Evolutionary conservation across 1,139 yeast species (phyloP), one percentile per base, ranked within the genome.

Genomic region (Kurtzmaniella quercitrusa): DNA sequence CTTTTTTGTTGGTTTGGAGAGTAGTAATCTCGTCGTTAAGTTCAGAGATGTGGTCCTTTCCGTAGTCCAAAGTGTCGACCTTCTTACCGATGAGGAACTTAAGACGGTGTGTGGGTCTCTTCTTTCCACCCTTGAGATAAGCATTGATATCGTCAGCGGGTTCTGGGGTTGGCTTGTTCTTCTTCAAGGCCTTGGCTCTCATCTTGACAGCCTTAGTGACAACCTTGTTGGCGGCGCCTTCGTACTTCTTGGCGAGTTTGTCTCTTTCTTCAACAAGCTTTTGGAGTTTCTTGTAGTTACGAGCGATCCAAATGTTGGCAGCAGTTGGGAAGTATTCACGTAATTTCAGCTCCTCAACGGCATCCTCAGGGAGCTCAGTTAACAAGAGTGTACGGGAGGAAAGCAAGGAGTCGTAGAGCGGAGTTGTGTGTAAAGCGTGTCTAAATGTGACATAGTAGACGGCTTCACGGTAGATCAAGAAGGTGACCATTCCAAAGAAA

Each of bases 1-100:
- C 62, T 37, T 75, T 74, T 44, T 68, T 68, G 27, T 36, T 21
- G 10, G 23, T 12, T 19, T 36, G 38, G 8, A 36, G 24, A 19
- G 9, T 27, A 19, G 16, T 5, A 50, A 93, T 82, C 51, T 85
- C 82, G 18, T 66, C 66, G 63, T 88, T 86, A 52, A 86, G 70
- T 54, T 79, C 81, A 40, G 86, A 85, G 42, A 91, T 60, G 56
- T 79, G 75, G 50, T 81, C 85, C 44, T 79, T 75, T 43, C 84
- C 81, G 58, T 86, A 82, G 47, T 82, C 73, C 51, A 93, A 81
- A 24, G 96, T 85, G 56, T 86, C 93, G 45, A 91, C 95, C 65
- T 90, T 91, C 64, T 86, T 70, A 50, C 96, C 95, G 56, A 86
- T 70, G 44, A 73, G 62, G 44, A 71, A 70, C 51, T 79, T 78